Conservation (phyloP, 192 early-diverging fungal genomes). For the Umbelopsis isabellina region DNA sequence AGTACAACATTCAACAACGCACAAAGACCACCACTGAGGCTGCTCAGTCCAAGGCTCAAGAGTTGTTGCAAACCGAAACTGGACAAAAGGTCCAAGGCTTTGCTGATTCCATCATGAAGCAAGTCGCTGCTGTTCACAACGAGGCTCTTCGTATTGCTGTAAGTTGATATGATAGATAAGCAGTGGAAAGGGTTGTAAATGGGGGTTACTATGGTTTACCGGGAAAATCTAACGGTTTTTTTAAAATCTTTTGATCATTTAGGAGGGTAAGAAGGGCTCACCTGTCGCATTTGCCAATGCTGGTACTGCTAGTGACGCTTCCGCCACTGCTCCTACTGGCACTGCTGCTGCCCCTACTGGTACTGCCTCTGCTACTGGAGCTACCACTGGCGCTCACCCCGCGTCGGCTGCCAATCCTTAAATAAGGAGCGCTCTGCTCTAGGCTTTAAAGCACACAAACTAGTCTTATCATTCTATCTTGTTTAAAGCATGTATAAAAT, state of each 20-base stretch:
- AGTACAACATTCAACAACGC: constrained; percentile 48
- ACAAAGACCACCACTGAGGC: constrained; percentile 42
- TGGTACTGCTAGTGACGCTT: background rate
- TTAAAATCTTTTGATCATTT: no score
- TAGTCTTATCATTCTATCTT: no score
- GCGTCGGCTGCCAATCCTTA: background rate
- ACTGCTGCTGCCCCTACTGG: no score
- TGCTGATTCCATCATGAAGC: constrained; percentile 41
- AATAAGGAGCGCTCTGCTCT: no score
- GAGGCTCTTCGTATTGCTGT: constrained; percentile 52
- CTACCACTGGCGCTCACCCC: background rate
- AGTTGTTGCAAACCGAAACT: constrained; percentile 49
- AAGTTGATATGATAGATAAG: constrained; percentile 7
- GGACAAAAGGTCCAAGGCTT: constrained; percentile 46
- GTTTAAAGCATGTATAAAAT: no score
- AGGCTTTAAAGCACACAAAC: no score
- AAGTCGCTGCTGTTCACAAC: constrained; percentile 50
- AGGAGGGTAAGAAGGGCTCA: constrained; percentile 17
- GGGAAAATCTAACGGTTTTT: background rate
- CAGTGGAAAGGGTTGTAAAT: background rate
- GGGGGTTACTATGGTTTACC: background rate
- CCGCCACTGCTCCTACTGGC: background rate
- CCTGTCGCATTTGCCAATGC: background rate
- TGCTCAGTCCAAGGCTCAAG: constrained; percentile 39
- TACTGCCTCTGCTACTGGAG: background rate